Base-by-base conservation (phyloP, 83 land plant genomes). In the Thuja plicata region DNA sequence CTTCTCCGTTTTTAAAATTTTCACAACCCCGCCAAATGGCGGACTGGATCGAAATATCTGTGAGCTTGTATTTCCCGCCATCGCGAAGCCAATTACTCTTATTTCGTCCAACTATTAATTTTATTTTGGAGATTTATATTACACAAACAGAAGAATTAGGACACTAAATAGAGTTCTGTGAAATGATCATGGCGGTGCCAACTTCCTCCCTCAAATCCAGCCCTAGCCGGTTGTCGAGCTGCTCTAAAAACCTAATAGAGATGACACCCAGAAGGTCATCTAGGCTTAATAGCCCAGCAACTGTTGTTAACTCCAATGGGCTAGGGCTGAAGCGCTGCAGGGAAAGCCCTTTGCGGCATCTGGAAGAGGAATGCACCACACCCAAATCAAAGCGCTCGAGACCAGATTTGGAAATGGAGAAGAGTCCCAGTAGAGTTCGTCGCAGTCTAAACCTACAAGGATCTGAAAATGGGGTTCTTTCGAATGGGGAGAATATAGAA, bases 221-320 rank as follows among this genome's bases (percentile, higher is more conserved):
- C 8, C 30, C 30, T 27, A 66, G 8, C 32, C 73, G 9, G 73
- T 8, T 66, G 73, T 7, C n/a, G 10, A 66, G n/a, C 8, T 66
- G 73, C 73, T 27, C 32, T 27, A 66, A 27, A 66, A 66, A 66
- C n/a, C 5, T 0, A 66, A 27, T 35, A 76, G 19, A 76, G 12
- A 76, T 76, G 79, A 76, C 79, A 11, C 79, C 79, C 38, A 34
- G 79, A 76, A 76, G 79, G 35, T 76, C 79, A 32, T 76, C 79
- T 8, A 76, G 79, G 40, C 79, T 76, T 35, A 76, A 76, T 12
- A 76, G 38, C 79, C 38, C 38, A 32, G 17, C 79, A 9, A 34
- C 13, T 76, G 11, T 66, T 8, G 8, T 27, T 1, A 66, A 66
- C 32, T 76, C 79, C 38, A 76, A 76, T 34, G 38, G 79, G 0